phyloP scores from a whole-genome alignment of 2,329 filamentous ascomycete species.

The Fusarium brachygibbosum region DNA sequence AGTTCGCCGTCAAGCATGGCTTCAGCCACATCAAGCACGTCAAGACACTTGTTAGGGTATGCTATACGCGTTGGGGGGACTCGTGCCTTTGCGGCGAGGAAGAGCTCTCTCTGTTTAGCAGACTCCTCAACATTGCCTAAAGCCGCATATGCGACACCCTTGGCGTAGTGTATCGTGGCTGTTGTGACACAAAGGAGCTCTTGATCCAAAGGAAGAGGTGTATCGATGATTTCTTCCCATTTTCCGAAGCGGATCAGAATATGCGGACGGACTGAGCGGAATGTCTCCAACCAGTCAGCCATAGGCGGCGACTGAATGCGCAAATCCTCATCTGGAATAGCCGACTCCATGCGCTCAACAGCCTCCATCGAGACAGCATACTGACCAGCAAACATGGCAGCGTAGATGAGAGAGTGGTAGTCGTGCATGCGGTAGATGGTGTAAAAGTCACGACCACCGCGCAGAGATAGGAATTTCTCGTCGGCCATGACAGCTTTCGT shows the following conservation, averaged over 20 bases:
- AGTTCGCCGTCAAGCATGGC: constrained; percentile 80
- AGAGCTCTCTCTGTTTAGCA: constrained; percentile 61
- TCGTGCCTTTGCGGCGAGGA: constrained; percentile 61
- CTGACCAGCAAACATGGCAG: constrained; percentile 80
- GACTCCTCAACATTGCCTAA: constrained; percentile 66
- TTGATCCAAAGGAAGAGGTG: constrained; percentile 67
- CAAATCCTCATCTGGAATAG: constrained; percentile 67
- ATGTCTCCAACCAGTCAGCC: constrained; percentile 81
- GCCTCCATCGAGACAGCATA: constrained; percentile 71
- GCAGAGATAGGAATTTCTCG: constrained; percentile 69
- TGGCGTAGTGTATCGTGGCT: constrained; percentile 76
- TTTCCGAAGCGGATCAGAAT: constrained; percentile 77
- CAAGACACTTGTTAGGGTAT: constrained; percentile 75
- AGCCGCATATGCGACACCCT: constrained; percentile 74
- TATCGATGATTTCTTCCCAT: constrained; percentile 73
- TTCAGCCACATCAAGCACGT: constrained; percentile 71
- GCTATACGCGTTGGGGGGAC: constrained; percentile 71
- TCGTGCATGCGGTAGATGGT: constrained; percentile 79
- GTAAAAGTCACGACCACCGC: constrained; percentile 76
- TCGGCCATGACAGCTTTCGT: constrained; percentile 74
- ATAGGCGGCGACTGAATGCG: constrained; percentile 71
- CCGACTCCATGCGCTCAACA: constrained; percentile 67
- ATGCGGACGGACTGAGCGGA: constrained; percentile 74
- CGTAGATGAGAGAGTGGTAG: constrained; percentile 79
- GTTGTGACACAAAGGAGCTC: constrained; percentile 75